phyloP scores from a whole-genome alignment of 2,329 filamentous ascomycete genomes.

The Ceratocystis destructans region DNA sequence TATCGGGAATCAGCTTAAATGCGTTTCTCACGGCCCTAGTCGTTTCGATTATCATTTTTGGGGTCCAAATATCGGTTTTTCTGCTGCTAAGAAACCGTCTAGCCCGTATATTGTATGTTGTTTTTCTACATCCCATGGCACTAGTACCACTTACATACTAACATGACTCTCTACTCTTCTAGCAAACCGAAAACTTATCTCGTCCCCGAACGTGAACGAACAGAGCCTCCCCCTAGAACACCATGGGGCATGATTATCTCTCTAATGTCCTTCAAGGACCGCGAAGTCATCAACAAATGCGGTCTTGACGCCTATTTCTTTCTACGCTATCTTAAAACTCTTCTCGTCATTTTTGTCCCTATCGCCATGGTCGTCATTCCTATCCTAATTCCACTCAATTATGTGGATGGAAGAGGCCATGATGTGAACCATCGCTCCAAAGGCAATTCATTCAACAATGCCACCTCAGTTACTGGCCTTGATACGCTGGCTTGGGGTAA shows the following conservation, averaged over 20 bases:
- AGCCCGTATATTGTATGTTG: conserved; percentile 63
- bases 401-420: conserved; percentile 52
- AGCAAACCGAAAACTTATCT: conserved; percentile 76
- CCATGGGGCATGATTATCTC: conserved; percentile 39
- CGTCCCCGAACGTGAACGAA: conserved; percentile 72
- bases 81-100: conserved; percentile 63
- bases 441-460: conserved; percentile 10
- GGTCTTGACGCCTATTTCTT: conserved; percentile 97
- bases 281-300: conserved; percentile 86
- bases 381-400: conserved; percentile 75
- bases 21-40: conserved; percentile 53
- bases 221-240: conserved; percentile 52
- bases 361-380: conserved; percentile 67
- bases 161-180: conserved; percentile 9
- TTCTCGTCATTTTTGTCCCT: conserved; percentile 84
- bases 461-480: conserved; percentile 42
- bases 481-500: conserved; percentile 84
- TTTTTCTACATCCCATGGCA: conserved; percentile 7
- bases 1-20: conserved; percentile 33
- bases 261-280: conserved; percentile 55
- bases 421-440: conserved; percentile 30
- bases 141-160: background rate
- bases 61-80: conserved; percentile 55
- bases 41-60: conserved; percentile 49
- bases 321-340: conserved; percentile 62